Base-by-base conservation (phyloP, 2,329 filamentous ascomycete species). In the Penicillium sp. region DNA sequence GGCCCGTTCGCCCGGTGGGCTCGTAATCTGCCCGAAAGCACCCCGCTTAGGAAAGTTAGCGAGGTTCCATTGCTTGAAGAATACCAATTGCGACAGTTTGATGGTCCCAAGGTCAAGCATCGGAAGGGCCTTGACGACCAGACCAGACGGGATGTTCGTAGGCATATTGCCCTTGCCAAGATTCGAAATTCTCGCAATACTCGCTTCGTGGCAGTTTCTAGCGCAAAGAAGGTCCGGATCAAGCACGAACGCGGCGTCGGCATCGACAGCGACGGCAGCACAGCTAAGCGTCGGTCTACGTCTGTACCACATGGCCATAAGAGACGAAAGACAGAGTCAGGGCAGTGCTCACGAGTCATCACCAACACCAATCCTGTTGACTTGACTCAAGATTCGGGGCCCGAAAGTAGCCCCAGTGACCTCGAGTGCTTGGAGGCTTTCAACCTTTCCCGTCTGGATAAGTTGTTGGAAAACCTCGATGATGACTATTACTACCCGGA, bases 1-100 rank as follows among this genome's bases (percentile, higher is more conserved):
- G 74, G 74, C 0, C 74, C 74, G 28, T 75, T 66, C 63, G 72
- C 72, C 13, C 55, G 60, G 11, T 75, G 72, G 71, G 73, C 73
- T 46, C 69, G 73, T 4, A 58, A 65, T 25, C 10, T 48, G 11
- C 27, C 28, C 1, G 31, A 58, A 14, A 50, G 56, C 7, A 63
- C 62, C 3, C 49, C 65, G 6, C 22, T 5, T 3, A 57, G 66
- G 22, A 36, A 57, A 14, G 33, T 73, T 4, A 28, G 60, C 14
- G 31, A 47, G 6, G 63, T 64, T 3, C 60, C 61, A 7, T 55
- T 75, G 6, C 53, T 53, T 1, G 41, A 60, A 6, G 57, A 69
- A 13, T 54, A 60, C 18, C 63, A 67, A 46, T 45, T 59, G 10
- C 62, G 58, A 2, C 73, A 75, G 38, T 62, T 74, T 11, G 55